Conservation (phyloP, 2,329 filamentous ascomycete genomes). For the Curvularia spicifera region DNA sequence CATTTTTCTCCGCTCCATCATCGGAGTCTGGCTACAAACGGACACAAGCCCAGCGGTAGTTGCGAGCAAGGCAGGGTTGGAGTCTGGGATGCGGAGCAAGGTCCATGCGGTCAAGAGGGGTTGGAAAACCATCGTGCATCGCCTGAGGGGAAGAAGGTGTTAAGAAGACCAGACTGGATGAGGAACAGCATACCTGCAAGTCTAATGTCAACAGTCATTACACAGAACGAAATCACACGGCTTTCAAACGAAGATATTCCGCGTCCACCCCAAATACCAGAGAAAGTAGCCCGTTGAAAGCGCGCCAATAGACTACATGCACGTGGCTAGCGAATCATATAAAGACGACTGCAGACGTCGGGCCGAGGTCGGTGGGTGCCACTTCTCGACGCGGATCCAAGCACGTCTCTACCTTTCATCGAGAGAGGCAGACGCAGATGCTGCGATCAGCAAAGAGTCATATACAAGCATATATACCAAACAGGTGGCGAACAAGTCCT, state of each 20-base stretch:
- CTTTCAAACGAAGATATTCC: slow-evolving; percentile 2
- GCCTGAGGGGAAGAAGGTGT: slow-evolving; percentile 14
- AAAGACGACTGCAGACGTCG: background rate
- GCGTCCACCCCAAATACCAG: background rate
- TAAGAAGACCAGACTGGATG: slow-evolving; percentile 33
- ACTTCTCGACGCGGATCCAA: background rate
- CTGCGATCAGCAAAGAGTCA: background rate
- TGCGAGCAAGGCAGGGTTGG: background rate
- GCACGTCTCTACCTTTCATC: background rate
- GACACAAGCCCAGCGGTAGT: background rate
- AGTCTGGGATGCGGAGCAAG: slow-evolving; percentile 16
- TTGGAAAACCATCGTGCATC: slow-evolving; percentile 6
- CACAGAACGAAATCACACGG: slow-evolving; percentile 15
- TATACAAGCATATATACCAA: background rate
- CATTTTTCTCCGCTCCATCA: slow-evolving; percentile 35
- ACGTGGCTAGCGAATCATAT: background rate
- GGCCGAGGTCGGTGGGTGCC: background rate
- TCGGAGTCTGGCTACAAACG: slow-evolving; percentile 23
- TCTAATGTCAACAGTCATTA: slow-evolving; percentile 29
- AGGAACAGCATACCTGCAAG: slow-evolving; percentile 25
- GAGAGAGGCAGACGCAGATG: background rate
- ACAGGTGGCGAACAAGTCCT: background rate
- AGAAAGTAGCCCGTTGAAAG: background rate
- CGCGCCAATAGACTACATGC: background rate
- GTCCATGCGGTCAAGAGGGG: background rate